These are phyloP conservation scores for Kwoniella heveanensis DNA, from an alignment of 768 basidiomycete species.

Conservation along the genomic window DNA sequence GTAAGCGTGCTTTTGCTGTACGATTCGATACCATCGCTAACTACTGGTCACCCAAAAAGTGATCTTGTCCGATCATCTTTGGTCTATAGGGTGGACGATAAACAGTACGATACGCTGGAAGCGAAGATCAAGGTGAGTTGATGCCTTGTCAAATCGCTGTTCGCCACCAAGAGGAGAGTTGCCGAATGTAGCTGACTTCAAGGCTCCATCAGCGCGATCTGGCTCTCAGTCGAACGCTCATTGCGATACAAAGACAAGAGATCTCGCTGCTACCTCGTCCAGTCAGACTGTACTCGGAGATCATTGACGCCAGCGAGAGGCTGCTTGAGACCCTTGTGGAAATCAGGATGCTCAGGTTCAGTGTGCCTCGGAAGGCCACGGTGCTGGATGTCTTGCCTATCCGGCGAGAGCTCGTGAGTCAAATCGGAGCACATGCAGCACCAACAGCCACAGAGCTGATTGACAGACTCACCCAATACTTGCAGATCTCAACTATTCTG, in stretches of 20 bases:
- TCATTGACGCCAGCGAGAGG: constrained; percentile 40
- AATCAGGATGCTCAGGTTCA: constrained; percentile 46
- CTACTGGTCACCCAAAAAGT: constrained; percentile 7
- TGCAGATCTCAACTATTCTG: constrained; percentile 49
- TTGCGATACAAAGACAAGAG: constrained; percentile 51
- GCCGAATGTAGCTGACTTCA: not conserved
- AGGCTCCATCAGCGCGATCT: constrained; percentile 32
- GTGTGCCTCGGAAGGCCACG: constrained; percentile 51
- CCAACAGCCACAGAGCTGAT: too few species aligned
- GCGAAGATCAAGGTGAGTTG: constrained; percentile 27
- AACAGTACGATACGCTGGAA: constrained; percentile 44
- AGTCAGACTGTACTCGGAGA: constrained; percentile 44
- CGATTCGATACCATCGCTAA: not conserved
- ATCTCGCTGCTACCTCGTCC: constrained; percentile 53
- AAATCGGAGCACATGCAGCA: too few species aligned
- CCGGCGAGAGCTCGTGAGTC: constrained; percentile 47
- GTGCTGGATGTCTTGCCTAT: constrained; percentile 54
- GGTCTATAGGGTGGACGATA: constrained; percentile 37
- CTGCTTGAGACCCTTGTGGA: constrained; percentile 45
- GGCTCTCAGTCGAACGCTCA: constrained; percentile 35
- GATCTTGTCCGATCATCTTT: constrained; percentile 50
- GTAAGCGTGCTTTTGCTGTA: constrained; percentile 10
- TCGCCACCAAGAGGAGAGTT: not conserved
- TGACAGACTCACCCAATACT: not conserved
- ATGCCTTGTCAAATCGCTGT: not conserved